Conservation (phyloP, 495 filamentous ascomycete genomes). For the Lasiosphaeris hirsuta region DNA sequence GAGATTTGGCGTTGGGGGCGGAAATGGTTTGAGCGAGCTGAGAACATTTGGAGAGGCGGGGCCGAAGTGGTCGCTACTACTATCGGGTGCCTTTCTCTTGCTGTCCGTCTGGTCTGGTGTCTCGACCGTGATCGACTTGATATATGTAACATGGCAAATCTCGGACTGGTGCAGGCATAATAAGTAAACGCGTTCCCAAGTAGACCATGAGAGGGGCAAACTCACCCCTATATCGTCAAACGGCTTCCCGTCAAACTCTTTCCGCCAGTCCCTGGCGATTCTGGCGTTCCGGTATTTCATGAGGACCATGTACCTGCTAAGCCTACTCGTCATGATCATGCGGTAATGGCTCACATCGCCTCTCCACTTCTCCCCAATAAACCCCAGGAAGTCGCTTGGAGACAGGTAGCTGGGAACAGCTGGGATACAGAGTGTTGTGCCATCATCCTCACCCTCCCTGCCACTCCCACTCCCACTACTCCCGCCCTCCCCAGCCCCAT, state of each 20-base stretch:
- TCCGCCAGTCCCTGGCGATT: slow-evolving; percentile 75
- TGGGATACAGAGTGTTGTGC: slow-evolving; percentile 86
- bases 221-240: slow-evolving; percentile 92
- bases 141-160: slow-evolving; percentile 92
- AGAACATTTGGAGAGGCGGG: slow-evolving; percentile 43
- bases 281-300: slow-evolving; percentile 86
- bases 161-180: slow-evolving; percentile 64
- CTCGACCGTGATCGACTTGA: slow-evolving; percentile 78
- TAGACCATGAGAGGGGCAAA: slow-evolving; percentile 6
- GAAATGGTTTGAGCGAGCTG: slow-evolving; percentile 71
- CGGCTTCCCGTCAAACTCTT: slow-evolving; percentile 87
- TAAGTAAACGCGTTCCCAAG: not conserved
- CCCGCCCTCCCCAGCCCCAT: slow-evolving; percentile 1
- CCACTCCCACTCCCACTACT: slow-evolving; percentile 7
- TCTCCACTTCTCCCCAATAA: slow-evolving; percentile 84
- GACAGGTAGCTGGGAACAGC: slow-evolving; percentile 93
- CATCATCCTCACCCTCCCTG: slow-evolving; percentile 24
- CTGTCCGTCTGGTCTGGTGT: slow-evolving; percentile 39
- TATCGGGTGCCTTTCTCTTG: slow-evolving; percentile 59
- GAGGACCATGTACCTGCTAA: slow-evolving; percentile 93
- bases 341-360: slow-evolving; percentile 90
- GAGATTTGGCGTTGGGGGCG: slow-evolving; percentile 85
- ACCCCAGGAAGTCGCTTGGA: slow-evolving; percentile 86
- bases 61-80: slow-evolving; percentile 64
- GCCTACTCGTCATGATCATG: slow-evolving; percentile 84